A percentile compares a stretch with the other conserved stretches of the same genome.
Evolutionary conservation across 306 rosid species (phyloP).

Genomic region (Malus sieversii): DNA sequence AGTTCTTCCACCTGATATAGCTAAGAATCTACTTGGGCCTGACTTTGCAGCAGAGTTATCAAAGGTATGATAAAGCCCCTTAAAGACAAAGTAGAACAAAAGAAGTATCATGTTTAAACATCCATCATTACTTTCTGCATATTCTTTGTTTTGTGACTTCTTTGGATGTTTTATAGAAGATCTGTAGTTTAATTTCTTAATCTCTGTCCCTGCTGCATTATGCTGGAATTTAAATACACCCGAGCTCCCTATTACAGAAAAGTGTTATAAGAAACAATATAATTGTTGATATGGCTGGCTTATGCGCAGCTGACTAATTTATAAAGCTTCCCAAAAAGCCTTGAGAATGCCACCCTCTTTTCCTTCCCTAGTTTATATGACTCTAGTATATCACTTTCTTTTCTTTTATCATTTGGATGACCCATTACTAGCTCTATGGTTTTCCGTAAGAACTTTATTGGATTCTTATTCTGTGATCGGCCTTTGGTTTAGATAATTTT

Average conservation of each 20-base stretch:
- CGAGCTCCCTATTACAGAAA: background rate
- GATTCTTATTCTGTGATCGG: background rate
- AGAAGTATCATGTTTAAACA: background rate
- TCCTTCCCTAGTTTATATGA: background rate
- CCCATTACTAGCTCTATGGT: background rate
- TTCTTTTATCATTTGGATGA: background rate
- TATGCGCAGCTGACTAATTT: background rate
- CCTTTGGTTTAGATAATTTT: background rate
- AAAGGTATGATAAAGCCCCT: constrained; percentile 52
- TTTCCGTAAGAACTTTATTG: background rate
- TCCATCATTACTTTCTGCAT: background rate
- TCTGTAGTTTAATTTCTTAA: background rate
- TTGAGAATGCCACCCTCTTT: background rate
- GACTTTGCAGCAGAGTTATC: constrained; percentile 91
- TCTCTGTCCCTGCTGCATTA: too few relatives aligned
- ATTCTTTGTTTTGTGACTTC: background rate
- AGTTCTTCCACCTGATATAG: constrained; percentile 84
- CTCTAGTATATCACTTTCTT: background rate
- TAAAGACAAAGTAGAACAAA: background rate
- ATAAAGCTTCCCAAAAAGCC: background rate
- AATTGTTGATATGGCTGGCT: background rate
- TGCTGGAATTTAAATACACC: too few relatives aligned
- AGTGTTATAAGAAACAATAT: background rate
- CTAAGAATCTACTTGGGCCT: constrained; percentile 80
- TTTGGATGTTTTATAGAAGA: background rate